Conservation (phyloP, 345 rosid genomes). For the Citrus reticulata region DNA sequence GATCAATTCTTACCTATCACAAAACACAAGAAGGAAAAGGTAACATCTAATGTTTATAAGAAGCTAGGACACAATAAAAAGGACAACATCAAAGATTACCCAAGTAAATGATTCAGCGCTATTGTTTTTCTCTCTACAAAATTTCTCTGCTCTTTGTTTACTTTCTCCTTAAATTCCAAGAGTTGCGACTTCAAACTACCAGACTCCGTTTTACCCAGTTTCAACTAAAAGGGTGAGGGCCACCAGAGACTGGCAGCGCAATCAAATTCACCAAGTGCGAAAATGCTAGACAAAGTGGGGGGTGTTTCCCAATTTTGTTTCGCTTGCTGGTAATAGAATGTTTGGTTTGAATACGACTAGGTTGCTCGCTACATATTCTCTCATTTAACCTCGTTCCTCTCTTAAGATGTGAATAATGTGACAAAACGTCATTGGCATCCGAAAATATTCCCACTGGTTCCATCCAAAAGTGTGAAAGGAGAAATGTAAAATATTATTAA, state of each 20-base stretch:
- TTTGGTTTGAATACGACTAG: neutral
- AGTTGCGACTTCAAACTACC: neutral
- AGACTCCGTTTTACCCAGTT: neutral
- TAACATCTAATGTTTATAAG: neutral
- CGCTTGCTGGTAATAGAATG: neutral
- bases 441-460: neutral
- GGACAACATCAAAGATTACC: neutral
- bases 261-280: neutral
- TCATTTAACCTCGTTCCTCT: neutral
- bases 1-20: neutral
- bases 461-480: neutral
- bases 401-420: neutral
- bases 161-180: neutral
- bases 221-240: neutral
- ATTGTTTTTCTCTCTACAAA: neutral
- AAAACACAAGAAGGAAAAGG: neutral
- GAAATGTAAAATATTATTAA: no score
- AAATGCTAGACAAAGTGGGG: neutral
- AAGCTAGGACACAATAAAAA: neutral
- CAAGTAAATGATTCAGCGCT: neutral
- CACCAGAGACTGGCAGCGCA: neutral
- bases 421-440: neutral
- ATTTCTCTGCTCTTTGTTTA: neutral
- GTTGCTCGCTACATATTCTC: neutral
- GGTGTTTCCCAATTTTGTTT: neutral